These are phyloP conservation scores for Eucalyptus brandiana DNA, from an alignment of 345 rosid genomes.

Conservation along the genomic window DNA sequence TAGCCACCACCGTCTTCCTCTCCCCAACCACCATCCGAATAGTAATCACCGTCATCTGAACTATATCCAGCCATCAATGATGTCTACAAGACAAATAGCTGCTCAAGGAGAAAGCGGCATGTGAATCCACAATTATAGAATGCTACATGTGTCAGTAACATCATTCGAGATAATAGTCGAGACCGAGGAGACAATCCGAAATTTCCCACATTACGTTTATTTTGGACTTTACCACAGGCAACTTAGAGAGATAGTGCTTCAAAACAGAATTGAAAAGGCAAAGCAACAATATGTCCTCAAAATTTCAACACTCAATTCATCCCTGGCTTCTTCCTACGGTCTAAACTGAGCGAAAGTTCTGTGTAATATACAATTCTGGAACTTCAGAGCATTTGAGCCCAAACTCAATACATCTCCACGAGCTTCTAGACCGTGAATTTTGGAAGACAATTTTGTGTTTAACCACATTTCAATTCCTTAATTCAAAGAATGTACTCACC, in stretches of 20 bases:
- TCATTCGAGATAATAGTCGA: not conserved
- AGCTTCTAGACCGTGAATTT: not conserved
- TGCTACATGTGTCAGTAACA: not conserved
- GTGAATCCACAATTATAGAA: not conserved
- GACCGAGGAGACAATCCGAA: not conserved
- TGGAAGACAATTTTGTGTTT: not conserved
- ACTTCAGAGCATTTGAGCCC: not conserved
- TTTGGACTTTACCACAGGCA: not conserved
- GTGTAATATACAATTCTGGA: rapidly evolving
- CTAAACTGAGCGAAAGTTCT: not conserved
- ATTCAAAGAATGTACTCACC: not conserved
- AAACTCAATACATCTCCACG: not conserved
- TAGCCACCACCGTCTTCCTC: not conserved
- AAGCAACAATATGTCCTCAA: not conserved
- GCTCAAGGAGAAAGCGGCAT: not conserved
- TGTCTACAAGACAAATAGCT: not conserved
- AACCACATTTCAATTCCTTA: not conserved
- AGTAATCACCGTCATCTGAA: not conserved
- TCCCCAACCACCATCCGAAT: not conserved
- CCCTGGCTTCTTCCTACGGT: not conserved
- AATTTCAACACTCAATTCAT: not conserved
- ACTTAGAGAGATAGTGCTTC: not conserved
- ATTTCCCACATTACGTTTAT: not conserved
- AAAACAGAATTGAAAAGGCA: not conserved
- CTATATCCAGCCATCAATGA: not conserved